phyloP scores from a whole-genome alignment of 1,139 yeast species.

The Diutina neorugosa region DNA sequence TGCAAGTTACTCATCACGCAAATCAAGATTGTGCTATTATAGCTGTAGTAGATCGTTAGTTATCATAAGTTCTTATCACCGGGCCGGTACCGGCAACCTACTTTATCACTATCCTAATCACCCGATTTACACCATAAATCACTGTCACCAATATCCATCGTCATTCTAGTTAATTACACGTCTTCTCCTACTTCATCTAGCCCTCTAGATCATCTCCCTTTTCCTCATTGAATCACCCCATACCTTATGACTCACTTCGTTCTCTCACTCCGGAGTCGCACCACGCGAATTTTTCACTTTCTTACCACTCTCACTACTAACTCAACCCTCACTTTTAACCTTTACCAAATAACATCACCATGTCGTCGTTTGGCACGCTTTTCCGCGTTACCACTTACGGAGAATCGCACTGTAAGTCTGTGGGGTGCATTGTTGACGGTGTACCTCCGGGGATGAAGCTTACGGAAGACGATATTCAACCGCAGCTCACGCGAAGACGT shows the following conservation, averaged over 20 bases:
- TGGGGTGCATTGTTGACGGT: constrained; percentile 97
- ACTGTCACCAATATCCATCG: not conserved
- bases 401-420: constrained; percentile 96
- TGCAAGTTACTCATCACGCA: no score
- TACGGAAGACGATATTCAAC: constrained; percentile 82
- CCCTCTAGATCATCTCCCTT: no score
- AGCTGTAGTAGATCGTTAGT: no score
- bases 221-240: not conserved
- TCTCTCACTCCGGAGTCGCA: not conserved
- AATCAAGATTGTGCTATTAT: no score
- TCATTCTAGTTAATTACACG: no score
- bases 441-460: constrained; percentile 90
- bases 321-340: not conserved
- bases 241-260: not conserved
- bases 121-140: no score
- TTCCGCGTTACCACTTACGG: constrained; percentile 86
- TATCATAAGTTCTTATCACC: not conserved
- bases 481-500: constrained; percentile 91
- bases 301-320: not conserved
- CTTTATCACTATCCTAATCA: no score
- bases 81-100: not conserved
- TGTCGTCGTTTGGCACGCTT: constrained; percentile 35
- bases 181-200: not conserved
- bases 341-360: constrained; percentile 8
- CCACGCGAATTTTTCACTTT: not conserved